Evolutionary conservation across 2,329 filamentous ascomycete genomes (phyloP).

Genomic region (Didymella exigua): DNA sequence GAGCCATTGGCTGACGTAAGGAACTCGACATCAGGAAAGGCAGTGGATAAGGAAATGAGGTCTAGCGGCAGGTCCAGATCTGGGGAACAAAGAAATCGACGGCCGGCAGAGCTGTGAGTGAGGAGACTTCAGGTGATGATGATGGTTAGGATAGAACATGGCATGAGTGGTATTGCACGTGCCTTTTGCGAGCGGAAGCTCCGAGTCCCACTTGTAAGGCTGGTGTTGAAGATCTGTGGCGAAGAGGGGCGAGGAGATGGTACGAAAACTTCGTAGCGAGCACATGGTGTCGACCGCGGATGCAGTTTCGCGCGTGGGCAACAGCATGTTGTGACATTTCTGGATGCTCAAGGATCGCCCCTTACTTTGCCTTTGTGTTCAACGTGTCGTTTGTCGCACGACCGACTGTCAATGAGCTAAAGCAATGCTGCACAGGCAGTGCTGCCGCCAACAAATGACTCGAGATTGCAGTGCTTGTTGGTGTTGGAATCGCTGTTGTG

Average conservation of each 20-base stretch:
- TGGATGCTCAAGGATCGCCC: slow-evolving; percentile 4
- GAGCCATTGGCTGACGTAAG: slow-evolving; percentile 7
- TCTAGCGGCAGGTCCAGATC: slow-evolving; percentile 17
- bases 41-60: slow-evolving; percentile 18
- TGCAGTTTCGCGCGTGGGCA: slow-evolving; percentile 3
- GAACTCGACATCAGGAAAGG: neutral
- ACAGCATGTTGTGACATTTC: slow-evolving; percentile 3
- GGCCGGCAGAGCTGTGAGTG: neutral
- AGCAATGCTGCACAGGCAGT: slow-evolving; percentile 1
- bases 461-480: neutral
- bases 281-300: slow-evolving; percentile 3
- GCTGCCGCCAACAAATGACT: neutral
- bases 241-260: neutral
- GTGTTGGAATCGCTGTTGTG: neutral
- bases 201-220: slow-evolving; percentile 3
- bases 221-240: neutral
- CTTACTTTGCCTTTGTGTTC: slow-evolving; percentile 8
- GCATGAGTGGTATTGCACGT: slow-evolving; percentile 12
- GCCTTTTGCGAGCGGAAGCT: slow-evolving; percentile 15
- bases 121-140: slow-evolving; percentile 3
- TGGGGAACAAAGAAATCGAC: slow-evolving; percentile 13
- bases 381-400: neutral
- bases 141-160: slow-evolving; percentile 1
- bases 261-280: neutral
- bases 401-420: neutral